Percentiles rank a stretch among this genome's conserved stretches.
Conservation (phyloP, 345 rosid species). For the Raphanus raphanistrum region DNA sequence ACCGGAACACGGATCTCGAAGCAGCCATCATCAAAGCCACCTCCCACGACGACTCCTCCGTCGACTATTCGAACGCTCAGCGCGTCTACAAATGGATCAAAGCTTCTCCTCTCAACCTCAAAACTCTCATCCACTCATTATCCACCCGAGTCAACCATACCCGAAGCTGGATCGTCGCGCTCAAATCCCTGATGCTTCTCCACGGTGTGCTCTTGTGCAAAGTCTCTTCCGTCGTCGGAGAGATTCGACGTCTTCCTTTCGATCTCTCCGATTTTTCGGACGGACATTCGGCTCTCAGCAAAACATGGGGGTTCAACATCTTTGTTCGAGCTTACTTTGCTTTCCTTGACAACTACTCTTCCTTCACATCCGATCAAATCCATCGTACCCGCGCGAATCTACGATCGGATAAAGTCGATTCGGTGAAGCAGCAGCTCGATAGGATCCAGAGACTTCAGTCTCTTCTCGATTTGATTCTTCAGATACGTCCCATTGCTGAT, state of each 20-base stretch:
- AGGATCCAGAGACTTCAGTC: background rate
- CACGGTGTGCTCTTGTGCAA: background rate
- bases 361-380: background rate
- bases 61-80: background rate
- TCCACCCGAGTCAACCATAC: background rate
- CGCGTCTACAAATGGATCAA: background rate
- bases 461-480: background rate
- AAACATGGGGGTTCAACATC: background rate
- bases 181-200: background rate
- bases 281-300: background rate
- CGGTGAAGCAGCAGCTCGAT: background rate
- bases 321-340: background rate
- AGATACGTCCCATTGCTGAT: background rate
- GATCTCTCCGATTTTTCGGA: background rate
- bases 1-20: background rate
- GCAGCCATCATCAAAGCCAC: conserved; percentile 3
- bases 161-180: background rate
- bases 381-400: background rate
- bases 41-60: conserved; percentile 1
- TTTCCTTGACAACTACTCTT: background rate
- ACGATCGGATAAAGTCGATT: background rate
- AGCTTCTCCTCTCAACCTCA: background rate
- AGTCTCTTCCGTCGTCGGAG: background rate
- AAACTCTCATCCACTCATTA: background rate
- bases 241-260: background rate